Conservation (phyloP, 2,329 filamentous ascomycete species). For the Leptoxyphium fumago region DNA sequence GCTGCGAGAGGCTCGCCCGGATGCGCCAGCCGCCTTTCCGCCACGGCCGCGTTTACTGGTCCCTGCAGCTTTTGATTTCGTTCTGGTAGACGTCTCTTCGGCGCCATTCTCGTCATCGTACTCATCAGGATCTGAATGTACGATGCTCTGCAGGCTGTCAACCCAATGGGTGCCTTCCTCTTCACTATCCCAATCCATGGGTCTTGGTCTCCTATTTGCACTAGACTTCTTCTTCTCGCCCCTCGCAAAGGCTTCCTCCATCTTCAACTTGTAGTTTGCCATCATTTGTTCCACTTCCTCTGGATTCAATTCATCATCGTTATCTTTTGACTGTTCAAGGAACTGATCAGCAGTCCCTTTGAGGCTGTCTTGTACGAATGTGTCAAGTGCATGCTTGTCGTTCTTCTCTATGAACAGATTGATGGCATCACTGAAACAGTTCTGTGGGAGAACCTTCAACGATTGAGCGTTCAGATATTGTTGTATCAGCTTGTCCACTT, state of each 20-base stretch:
- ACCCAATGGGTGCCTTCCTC: constrained; percentile 77
- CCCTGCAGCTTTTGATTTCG: constrained; percentile 24
- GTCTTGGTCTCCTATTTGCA: constrained; percentile 43
- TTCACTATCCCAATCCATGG: constrained; percentile 77
- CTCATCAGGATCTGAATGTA: constrained; percentile 24
- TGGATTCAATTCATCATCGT: constrained; percentile 51
- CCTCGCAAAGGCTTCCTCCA: constrained; percentile 58
- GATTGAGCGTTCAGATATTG: constrained; percentile 80
- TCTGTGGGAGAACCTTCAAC: constrained; percentile 82
- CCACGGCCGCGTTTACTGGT: constrained; percentile 33
- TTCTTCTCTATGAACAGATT: constrained; percentile 89
- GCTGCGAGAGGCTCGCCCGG: constrained; percentile 27
- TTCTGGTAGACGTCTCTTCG: constrained; percentile 15
- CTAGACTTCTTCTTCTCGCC: constrained; percentile 44
- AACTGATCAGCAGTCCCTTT: constrained; percentile 29
- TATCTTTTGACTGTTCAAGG: constrained; percentile 44
- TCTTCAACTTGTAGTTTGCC: constrained; percentile 38
- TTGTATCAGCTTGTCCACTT: constrained; percentile 75
- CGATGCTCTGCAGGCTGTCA: constrained; percentile 50
- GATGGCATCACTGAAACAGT: constrained; percentile 83
- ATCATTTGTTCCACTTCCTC: constrained; percentile 51
- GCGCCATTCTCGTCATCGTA: constrained; percentile 34
- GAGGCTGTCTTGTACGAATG: constrained; percentile 31
- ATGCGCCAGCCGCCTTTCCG: constrained; percentile 24
- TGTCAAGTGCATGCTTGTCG: constrained; percentile 73